phyloP scores from a whole-genome alignment of 192 early-diverging fungal species.

The Jimgerdemannia lactiflua region DNA sequence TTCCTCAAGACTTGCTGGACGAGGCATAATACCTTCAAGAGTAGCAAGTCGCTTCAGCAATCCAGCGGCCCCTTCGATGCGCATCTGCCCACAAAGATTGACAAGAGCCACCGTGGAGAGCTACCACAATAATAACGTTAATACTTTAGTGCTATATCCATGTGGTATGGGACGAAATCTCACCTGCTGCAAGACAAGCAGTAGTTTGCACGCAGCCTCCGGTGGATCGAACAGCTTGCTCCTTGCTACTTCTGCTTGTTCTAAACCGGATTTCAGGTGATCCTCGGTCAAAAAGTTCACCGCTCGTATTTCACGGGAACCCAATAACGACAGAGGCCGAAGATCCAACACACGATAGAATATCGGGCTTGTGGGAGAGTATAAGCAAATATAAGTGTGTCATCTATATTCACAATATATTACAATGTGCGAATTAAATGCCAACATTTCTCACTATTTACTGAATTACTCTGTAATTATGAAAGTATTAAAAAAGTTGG shows the following conservation, averaged over 20 bases:
- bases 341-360: too few relatives aligned
- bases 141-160: neutral
- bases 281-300: neutral
- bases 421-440: too few relatives aligned
- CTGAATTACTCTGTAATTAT: too few relatives aligned
- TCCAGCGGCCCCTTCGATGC: neutral
- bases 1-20: neutral
- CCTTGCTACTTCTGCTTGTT: neutral
- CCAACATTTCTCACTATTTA: too few relatives aligned
- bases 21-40: neutral
- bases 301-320: neutral
- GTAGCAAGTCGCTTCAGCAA: neutral
- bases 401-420: neutral
- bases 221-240: neutral
- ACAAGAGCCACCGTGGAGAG: neutral
- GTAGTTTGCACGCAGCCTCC: neutral
- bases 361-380: neutral
- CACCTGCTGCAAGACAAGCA: neutral
- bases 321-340: neutral
- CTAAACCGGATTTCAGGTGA: neutral
- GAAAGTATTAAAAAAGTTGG: too few relatives aligned
- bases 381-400: neutral
- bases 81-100: neutral
- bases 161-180: neutral
- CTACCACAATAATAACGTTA: neutral